Evolutionary conservation across 257 asterid species (phyloP), one percentile per base, ranked within the genome.

Genomic region (Rubia yunnanensis): DNA sequence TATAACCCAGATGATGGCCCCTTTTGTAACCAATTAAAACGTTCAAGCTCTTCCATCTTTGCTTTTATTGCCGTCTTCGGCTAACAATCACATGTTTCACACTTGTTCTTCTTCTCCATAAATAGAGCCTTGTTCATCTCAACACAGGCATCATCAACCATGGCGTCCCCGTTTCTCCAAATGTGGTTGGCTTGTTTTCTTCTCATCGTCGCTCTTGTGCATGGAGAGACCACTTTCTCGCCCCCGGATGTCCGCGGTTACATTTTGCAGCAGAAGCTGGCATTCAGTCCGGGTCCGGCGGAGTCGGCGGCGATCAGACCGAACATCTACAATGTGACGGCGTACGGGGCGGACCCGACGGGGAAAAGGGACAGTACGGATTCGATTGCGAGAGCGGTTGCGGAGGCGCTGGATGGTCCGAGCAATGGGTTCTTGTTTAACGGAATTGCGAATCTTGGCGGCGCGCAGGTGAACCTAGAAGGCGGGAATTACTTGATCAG

Each of bases 301-400:
- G 78, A 65, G 31, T 50, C 71, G 50, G 15, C 44, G 13, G 15
- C 24, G 18, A 14, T 8, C 17, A 4, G 75, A 57, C 71, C 85
- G 46, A 67, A 44, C 10, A 81, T 84, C 1, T 92, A 86, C 52
- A 90, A 78, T 24, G 90, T 85, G 58, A 82, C 91, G 13, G 72
- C 88, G 15, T 92, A 88, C 39, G 96, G 96, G 10, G 98, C 95
- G 9, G 98, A 92, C 81, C 96, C 98, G 44, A 82, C 86, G 3
- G 95, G 95, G 13, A 73, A 74, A 71, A 10, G 27, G 0, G 95
- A 92, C 64, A 92, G 96, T 58, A 92, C 95, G 4, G 80, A 83
- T 11, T 91, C 96, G 5, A 71, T 92, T 68, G 71, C 79, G 2
- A 62, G 69, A 23, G 99, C 96, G 3, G 63, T 92, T 27, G 55